Base-by-base conservation (phyloP, 805 yeast genomes). In the Ogataea polymorpha region DNA sequence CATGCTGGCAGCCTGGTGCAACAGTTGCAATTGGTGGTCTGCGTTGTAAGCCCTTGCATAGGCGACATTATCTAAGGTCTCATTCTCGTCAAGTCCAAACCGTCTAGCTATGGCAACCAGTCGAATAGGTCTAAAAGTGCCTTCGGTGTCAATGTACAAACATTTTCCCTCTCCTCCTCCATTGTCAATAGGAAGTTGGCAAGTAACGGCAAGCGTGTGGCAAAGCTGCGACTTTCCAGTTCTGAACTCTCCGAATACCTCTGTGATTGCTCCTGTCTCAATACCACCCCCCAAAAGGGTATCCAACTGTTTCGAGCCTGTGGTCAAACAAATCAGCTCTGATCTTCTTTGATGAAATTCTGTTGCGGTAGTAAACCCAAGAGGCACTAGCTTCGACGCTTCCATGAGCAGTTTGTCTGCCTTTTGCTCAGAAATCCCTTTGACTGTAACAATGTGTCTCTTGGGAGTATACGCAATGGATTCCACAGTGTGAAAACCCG, bases 91-190 rank as follows among this genome's bases (percentile, higher is more conserved):
- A 43, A 93, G 72, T 0, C 96, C 96, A 59, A 85, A 93, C 53
- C 99, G 72, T 59, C 82, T 82, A 2, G 96, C 96, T 50, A 93
- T 89, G 0, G 96, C 82, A 7, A 86, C 85, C 51, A 93, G 71
- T 54, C 99, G 76, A 32, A 82, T 83, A 1, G 98, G 97, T 59
- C 99, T 75, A 62, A 93, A 93, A 2, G 99, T 93, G 14, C 97
- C 96, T 61, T 91, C 99, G 0, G 98, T 91, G 58, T 93, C 99
- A 46, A 93, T 90, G 60, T 86, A 93, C 41, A 93, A 70, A 63
- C 97, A 91, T 65, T 93, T 89, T 24, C 99, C 99, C 67, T 93
- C 99, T 37, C 96, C 99, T 46, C 99, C 99, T 29, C 97, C 97
- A 84, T 86, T 83, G 59, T 90, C 97, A 37, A 91, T 78, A 4